Conservation (phyloP, 2,329 filamentous ascomycete genomes). For the Setomelanomma holmii region DNA sequence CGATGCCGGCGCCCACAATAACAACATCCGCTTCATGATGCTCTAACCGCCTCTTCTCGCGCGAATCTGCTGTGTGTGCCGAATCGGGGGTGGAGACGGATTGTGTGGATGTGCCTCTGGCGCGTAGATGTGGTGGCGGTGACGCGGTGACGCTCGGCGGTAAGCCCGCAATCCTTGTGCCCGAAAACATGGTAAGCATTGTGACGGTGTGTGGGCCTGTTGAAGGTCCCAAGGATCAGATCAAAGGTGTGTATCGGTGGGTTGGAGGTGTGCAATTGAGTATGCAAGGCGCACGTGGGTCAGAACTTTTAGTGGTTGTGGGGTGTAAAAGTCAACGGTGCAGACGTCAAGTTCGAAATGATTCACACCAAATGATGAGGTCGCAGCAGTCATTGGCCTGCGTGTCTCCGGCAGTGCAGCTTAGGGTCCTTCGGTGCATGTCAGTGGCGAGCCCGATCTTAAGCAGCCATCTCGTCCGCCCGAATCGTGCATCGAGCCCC, state of each 20-base stretch:
- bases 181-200: conserved; percentile 37
- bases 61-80: conserved; percentile 27
- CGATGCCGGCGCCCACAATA: conserved; percentile 88
- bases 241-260: not conserved
- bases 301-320: not conserved
- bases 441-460: conserved; percentile 35
- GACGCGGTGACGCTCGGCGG: conserved; percentile 27
- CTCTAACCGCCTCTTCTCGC: conserved; percentile 56
- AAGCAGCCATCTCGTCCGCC: conserved; percentile 18
- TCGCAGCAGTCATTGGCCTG: not conserved
- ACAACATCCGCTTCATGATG: conserved; percentile 80
- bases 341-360: not conserved
- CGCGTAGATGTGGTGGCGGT: conserved; percentile 15
- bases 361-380: not conserved
- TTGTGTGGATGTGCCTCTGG: conserved; percentile 21
- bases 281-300: not conserved
- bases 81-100: conserved; percentile 17
- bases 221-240: conserved; percentile 1
- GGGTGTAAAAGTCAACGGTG: not conserved
- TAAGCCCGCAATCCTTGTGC: conserved; percentile 30
- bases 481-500: conserved; percentile 18
- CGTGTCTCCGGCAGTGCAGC: not conserved
- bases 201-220: conserved; percentile 5
- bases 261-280: not conserved
- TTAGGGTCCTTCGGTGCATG: not conserved